Percentiles rank a stretch among this genome's conserved stretches.
phyloP scores from a whole-genome alignment of 345 rosid species.

The Rhodamnia rubescens region DNA sequence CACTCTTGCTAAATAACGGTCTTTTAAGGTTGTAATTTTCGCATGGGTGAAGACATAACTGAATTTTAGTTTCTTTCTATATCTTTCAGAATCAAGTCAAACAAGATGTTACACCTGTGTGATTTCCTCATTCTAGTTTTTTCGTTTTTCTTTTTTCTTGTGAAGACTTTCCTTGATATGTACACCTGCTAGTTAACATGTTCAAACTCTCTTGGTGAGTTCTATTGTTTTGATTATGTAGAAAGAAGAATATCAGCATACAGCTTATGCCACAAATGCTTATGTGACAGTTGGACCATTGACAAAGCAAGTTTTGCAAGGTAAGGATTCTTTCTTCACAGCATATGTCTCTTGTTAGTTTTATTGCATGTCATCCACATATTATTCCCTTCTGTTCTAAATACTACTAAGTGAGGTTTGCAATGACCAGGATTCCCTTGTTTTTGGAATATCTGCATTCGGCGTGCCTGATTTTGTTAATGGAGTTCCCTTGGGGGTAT shows the following conservation, averaged over 20 bases:
- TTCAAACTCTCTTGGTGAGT: not conserved
- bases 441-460: not conserved
- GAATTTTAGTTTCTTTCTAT: not conserved
- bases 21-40: not conserved
- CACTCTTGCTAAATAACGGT: not conserved
- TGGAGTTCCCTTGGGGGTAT: not conserved
- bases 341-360: not conserved
- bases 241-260: slow-evolving; percentile 96
- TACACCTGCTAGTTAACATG: not conserved
- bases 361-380: not conserved
- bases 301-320: slow-evolving; percentile 68
- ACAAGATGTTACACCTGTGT: not conserved
- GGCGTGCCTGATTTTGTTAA: not conserved
- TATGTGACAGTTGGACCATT: slow-evolving; percentile 75
- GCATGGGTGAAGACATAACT: not conserved
- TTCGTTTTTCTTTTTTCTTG: not conserved
- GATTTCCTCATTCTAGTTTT: not conserved
- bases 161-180: not conserved
- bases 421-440: not conserved
- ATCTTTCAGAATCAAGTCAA: not conserved
- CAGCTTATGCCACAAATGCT: slow-evolving; percentile 89
- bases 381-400: not conserved
- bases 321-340: slow-evolving; percentile 20
- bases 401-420: not conserved
- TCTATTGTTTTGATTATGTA: slow-evolving; percentile 13